Percentiles rank a stretch among this genome's conserved stretches.
These are phyloP conservation scores for Colletotrichum lentis DNA, from an alignment of 2,329 filamentous ascomycete genomes.

Conservation along the genomic window DNA sequence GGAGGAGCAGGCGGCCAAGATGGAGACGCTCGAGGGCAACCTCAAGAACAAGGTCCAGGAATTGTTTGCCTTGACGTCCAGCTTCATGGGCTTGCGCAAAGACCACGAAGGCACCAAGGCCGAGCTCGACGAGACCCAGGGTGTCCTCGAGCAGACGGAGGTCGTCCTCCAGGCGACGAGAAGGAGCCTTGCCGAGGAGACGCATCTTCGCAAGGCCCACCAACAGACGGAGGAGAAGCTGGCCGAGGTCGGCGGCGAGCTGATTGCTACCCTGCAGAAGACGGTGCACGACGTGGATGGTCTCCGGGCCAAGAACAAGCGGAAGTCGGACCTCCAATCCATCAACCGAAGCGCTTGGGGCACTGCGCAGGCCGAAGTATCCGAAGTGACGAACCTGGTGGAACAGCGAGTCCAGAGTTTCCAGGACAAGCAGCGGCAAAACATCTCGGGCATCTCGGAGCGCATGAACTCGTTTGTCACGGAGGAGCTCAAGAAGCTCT, in stretches of 20 bases:
- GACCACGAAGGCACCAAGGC: conserved; percentile 81
- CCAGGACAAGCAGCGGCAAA: conserved; percentile 73
- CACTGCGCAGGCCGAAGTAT: conserved; percentile 77
- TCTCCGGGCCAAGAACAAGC: conserved; percentile 84
- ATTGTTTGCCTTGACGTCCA: conserved; percentile 83
- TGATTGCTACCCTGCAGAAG: conserved; percentile 79
- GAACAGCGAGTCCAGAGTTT: conserved; percentile 79
- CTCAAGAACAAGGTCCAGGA: conserved; percentile 94
- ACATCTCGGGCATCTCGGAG: conserved; percentile 72
- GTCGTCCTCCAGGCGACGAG: conserved; percentile 80
- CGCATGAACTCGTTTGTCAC: conserved; percentile 81
- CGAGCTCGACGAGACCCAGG: conserved; percentile 80
- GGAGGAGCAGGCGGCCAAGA: conserved; percentile 90
- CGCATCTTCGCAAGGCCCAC: conserved; percentile 80
- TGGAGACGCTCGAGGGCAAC: conserved; percentile 90
- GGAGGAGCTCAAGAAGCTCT: conserved; percentile 76
- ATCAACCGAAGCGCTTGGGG: conserved; percentile 83
- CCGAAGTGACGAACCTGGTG: conserved; percentile 77
- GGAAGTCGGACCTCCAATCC: conserved; percentile 83
- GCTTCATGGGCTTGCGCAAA: conserved; percentile 87
- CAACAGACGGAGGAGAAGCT: conserved; percentile 84
- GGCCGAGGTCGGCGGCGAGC: conserved; percentile 73
- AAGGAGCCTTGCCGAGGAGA: conserved; percentile 80
- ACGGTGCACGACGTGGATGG: conserved; percentile 84
- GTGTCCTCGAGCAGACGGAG: conserved; percentile 86